A percentile compares a stretch with the other conserved stretches of the same genome.
phyloP scores from a whole-genome alignment of 129 eudicot genomes.

The Saposhnikovia divaricata region DNA sequence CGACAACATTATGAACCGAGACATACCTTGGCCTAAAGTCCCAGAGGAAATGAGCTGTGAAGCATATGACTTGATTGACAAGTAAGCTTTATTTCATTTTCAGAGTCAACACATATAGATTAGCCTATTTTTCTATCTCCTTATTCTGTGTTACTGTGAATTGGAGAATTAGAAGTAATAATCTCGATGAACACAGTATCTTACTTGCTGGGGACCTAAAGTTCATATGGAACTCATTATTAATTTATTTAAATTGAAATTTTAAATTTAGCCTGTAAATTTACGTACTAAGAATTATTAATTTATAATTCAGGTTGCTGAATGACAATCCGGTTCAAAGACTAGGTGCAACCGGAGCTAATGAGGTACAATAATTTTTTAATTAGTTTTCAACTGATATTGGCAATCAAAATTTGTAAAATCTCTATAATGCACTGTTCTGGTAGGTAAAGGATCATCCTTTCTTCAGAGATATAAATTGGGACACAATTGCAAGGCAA shows the following conservation, averaged over 20 bases:
- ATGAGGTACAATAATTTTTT: slow-evolving; percentile 50
- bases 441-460: slow-evolving; percentile 70
- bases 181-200: neutral
- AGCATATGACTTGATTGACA: slow-evolving; percentile 75
- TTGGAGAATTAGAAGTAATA: neutral
- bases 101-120: neutral
- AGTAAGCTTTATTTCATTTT: slow-evolving; percentile 40
- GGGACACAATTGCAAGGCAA: slow-evolving; percentile 93
- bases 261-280: neutral
- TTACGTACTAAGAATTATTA: neutral
- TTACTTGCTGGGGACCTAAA: neutral
- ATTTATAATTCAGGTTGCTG: slow-evolving; percentile 47
- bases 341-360: slow-evolving; percentile 82
- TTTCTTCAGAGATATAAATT: slow-evolving; percentile 66
- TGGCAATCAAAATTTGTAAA: neutral
- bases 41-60: slow-evolving; percentile 91
- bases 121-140: neutral
- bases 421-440: slow-evolving; percentile 3
- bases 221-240: neutral
- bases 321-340: slow-evolving; percentile 83
- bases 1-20: slow-evolving; percentile 89
- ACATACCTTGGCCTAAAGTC: slow-evolving; percentile 93
- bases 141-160: neutral
- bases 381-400: neutral
- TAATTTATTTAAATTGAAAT: neutral